phyloP scores from a whole-genome alignment of 495 filamentous ascomycete genomes.

The Mytilinidion resinicola region DNA sequence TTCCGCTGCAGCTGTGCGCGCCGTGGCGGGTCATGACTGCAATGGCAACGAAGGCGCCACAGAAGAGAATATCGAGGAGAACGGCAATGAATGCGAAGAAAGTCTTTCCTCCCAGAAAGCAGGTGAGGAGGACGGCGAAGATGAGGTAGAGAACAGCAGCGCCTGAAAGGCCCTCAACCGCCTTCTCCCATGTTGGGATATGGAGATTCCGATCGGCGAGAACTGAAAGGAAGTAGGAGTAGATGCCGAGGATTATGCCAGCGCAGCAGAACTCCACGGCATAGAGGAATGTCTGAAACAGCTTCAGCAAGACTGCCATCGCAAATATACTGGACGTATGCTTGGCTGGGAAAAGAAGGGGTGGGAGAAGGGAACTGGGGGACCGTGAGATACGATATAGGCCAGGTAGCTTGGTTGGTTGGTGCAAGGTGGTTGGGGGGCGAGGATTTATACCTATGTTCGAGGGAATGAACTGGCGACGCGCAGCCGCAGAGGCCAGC shows the following conservation, averaged over 20 bases:
- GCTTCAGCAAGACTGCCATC: constrained; percentile 48
- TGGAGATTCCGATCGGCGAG: constrained; percentile 51
- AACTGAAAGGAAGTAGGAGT: constrained; percentile 65
- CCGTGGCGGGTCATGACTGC: constrained; percentile 58
- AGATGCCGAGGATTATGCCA: constrained; percentile 69
- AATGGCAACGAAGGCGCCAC: constrained; percentile 55
- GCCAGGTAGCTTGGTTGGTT: no score
- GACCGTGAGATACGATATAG: no score
- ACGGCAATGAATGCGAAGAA: constrained; percentile 63
- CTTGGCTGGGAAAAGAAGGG: no score
- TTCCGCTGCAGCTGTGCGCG: constrained; percentile 53
- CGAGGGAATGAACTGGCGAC: no score
- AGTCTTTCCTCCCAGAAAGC: constrained; percentile 66
- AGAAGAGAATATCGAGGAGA: constrained; percentile 55
- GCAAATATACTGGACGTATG: no score
- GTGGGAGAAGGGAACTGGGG: no score
- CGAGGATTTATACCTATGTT: no score
- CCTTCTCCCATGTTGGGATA: constrained; percentile 60
- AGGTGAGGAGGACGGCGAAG: constrained; percentile 64
- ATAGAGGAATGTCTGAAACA: constrained; percentile 58
- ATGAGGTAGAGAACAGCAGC: constrained; percentile 64
- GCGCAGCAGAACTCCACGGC: constrained; percentile 64
- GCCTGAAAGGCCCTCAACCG: constrained; percentile 77
- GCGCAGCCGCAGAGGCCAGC: no score
- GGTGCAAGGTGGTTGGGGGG: no score